Evolutionary conservation across 2,329 filamentous ascomycete genomes (phyloP).

Genomic region (Immersiporthe knoxdaviesiana): DNA sequence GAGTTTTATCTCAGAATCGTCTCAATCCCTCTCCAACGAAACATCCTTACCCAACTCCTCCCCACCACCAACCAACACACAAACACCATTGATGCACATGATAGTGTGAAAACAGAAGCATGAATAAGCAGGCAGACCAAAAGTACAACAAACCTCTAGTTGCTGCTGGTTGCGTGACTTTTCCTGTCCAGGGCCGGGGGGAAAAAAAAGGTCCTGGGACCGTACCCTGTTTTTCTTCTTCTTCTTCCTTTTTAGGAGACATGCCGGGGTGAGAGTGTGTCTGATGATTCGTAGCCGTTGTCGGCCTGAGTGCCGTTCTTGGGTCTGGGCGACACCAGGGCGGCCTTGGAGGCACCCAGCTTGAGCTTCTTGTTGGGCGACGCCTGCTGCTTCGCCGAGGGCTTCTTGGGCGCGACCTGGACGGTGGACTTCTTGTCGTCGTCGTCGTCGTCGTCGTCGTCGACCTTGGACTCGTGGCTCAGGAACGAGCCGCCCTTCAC

Average conservation of each 20-base stretch:
- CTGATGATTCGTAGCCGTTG: slow-evolving; percentile 60
- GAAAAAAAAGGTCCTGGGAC: background rate
- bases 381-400: slow-evolving; percentile 44
- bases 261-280: slow-evolving; percentile 55
- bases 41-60: background rate
- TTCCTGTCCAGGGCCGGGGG: background rate
- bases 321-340: slow-evolving; percentile 52
- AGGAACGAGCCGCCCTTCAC: slow-evolving; percentile 54
- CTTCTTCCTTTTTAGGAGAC: slow-evolving; percentile 5
- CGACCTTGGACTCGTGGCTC: slow-evolving; percentile 51
- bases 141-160: background rate
- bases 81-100: slow-evolving; percentile 2
- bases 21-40: background rate
- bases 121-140: background rate
- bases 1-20: background rate
- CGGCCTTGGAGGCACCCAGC: slow-evolving; percentile 47
- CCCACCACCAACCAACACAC: background rate
- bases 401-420: slow-evolving; percentile 49
- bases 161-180: background rate
- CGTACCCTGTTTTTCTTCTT: background rate
- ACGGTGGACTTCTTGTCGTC: slow-evolving; percentile 43
- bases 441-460: slow-evolving; percentile 43
- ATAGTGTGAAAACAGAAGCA: background rate
- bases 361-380: slow-evolving; percentile 53
- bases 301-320: slow-evolving; percentile 55